phyloP scores from a whole-genome alignment of 495 filamentous ascomycete species.

The Viridothelium virens region DNA sequence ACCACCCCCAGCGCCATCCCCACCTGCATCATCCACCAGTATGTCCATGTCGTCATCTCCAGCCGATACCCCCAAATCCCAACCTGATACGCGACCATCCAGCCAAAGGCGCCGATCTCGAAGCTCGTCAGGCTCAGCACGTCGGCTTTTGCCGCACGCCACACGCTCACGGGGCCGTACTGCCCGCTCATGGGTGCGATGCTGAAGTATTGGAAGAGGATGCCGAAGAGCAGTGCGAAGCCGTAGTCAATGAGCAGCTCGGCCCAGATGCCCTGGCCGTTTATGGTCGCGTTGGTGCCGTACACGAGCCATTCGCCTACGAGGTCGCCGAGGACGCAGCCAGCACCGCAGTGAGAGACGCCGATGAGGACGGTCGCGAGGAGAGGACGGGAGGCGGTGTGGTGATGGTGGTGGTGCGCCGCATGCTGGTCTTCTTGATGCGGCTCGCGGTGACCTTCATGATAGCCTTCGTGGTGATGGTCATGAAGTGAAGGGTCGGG shows the following conservation, averaged over 20 bases:
- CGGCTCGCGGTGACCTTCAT: background rate
- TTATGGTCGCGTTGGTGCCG: conserved; percentile 26
- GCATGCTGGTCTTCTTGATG: conserved; percentile 9
- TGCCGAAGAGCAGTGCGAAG: conserved; percentile 30
- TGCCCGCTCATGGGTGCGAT: conserved; percentile 32
- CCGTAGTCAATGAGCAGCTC: conserved; percentile 27
- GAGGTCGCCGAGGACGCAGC: conserved; percentile 31
- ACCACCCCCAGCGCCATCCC: conserved; percentile 30
- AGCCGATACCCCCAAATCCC: conserved; percentile 25
- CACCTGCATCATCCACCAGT: conserved; percentile 38
- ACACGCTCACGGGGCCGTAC: conserved; percentile 27
- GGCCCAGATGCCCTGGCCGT: conserved; percentile 21
- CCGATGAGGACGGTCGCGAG: conserved; percentile 28
- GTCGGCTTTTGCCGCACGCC: conserved; percentile 30
- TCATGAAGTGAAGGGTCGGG: background rate
- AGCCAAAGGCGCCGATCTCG: conserved; percentile 33
- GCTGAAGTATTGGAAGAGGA: conserved; percentile 35
- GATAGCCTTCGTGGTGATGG: background rate
- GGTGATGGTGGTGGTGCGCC: conserved; percentile 17
- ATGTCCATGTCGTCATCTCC: conserved; percentile 27
- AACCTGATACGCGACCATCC: conserved; percentile 32
- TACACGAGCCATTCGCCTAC: conserved; percentile 36
- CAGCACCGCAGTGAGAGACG: conserved; percentile 32
- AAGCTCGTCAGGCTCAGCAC: conserved; percentile 24
- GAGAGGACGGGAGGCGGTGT: conserved; percentile 22